These are phyloP conservation scores for Podospora pseudoanserina DNA, from an alignment of 495 filamentous ascomycete genomes.

Conservation along the genomic window DNA sequence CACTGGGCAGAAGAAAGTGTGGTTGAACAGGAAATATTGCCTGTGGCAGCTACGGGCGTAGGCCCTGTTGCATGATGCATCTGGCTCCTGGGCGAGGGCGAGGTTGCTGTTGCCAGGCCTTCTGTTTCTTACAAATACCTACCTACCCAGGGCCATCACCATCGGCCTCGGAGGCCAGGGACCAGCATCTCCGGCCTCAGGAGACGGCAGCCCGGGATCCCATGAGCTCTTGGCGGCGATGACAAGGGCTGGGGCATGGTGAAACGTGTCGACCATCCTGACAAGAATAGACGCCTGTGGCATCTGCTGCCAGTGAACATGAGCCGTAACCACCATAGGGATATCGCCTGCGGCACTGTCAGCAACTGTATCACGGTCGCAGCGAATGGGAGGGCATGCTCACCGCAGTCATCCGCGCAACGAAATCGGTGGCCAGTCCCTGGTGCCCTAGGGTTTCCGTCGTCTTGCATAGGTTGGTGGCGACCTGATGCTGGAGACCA, in stretches of 20 bases:
- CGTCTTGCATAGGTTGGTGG: not conserved
- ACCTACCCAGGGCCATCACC: not conserved
- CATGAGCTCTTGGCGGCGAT: not conserved
- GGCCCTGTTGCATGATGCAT: constrained; percentile 22
- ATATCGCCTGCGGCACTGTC: not conserved
- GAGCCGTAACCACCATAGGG: no score
- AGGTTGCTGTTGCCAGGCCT: not conserved
- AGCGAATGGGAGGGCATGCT: not conserved
- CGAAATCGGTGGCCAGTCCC: no score
- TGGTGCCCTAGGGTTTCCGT: no score
- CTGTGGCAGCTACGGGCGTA: constrained; percentile 33
- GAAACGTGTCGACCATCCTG: constrained; percentile 6
- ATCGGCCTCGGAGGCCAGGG: constrained; percentile 10
- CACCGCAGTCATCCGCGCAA: not conserved
- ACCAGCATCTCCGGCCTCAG: not conserved
- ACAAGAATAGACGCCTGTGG: not conserved
- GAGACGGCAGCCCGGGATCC: not conserved
- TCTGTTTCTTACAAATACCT: not conserved
- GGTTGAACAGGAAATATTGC: constrained; percentile 34
- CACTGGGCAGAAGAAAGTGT: constrained; percentile 18
- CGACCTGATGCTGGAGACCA: not conserved
- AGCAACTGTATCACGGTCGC: not conserved
- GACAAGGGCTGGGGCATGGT: constrained; percentile 9
- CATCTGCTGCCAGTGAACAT: not conserved
- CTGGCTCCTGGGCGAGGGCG: constrained; percentile 9